A percentile compares a stretch with the other conserved stretches of the same genome.
These are phyloP conservation scores for Aspergillus hortae DNA, from an alignment of 2,329 filamentous ascomycete genomes.

Conservation along the genomic window DNA sequence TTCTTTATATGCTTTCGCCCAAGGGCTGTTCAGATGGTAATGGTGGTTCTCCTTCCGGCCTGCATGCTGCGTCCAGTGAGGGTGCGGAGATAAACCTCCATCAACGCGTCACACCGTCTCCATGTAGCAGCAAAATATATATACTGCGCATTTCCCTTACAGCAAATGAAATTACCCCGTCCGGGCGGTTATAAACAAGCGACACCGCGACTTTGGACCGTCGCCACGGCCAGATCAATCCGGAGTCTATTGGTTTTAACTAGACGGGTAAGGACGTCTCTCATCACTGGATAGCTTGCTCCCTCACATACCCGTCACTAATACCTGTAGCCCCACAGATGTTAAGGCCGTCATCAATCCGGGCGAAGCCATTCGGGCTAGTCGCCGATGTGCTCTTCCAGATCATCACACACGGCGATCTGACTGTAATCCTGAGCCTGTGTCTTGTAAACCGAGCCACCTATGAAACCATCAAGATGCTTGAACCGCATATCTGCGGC, in stretches of 20 bases:
- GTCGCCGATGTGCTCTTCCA: conserved; percentile 28
- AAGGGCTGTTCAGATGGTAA: not conserved
- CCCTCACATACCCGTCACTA: not conserved
- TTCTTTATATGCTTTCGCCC: not conserved
- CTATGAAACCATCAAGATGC: conserved; percentile 22
- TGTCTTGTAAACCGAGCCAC: conserved; percentile 25
- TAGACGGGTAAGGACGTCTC: too few species aligned
- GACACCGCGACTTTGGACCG: not conserved
- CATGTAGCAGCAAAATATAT: conserved; percentile 7
- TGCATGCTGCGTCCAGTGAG: conserved; percentile 12
- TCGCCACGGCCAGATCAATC: too few species aligned
- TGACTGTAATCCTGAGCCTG: conserved; percentile 18
- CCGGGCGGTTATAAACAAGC: not conserved
- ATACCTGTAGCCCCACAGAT: conserved; percentile 5
- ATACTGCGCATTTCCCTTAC: conserved; percentile 10
- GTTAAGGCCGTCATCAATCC: conserved; percentile 7
- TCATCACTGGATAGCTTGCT: too few species aligned
- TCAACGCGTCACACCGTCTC: conserved; percentile 23
- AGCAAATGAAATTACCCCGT: conserved; percentile 1
- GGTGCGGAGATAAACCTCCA: conserved; percentile 12
- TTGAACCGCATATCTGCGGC: conserved; percentile 25
- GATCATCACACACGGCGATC: conserved; percentile 25
- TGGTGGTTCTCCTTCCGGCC: not conserved
- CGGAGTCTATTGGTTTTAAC: too few species aligned
- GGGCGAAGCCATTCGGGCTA: conserved; percentile 16